Base-by-base conservation (phyloP, 352 stramenopile species). In the Pythium vanterpoolii region DNA sequence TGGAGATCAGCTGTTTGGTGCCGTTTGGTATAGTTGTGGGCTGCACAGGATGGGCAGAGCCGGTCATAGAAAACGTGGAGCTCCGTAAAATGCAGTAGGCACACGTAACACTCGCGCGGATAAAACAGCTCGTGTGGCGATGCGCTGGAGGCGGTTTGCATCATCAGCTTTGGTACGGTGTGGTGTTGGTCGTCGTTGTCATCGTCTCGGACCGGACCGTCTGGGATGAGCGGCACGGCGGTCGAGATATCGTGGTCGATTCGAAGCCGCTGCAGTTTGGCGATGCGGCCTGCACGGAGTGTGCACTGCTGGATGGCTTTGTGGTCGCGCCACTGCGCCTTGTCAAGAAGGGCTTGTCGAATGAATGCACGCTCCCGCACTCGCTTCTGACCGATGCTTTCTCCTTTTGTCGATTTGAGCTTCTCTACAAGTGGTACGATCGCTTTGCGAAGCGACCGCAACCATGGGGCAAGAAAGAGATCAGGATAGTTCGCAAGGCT, bases 31-130 rank as follows among this genome's bases (percentile, higher is more conserved):
- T 88, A 98, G 71, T 98, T 98, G 23, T 98, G 65, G 21, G 87
- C 71, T 0, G 93, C 91, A 63, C 96, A 99, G 0, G 26, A 23
- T 16, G 93, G 93, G 57, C 96, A 99, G 6, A 99, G 66, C 70
- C 97, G 86, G 66, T 98, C 90, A 65, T 95, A 96, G 64, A 98
- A 99, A 67, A 98, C 95, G 55, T 97, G 80, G 57, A 98, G 94
- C 46, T 97, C 77, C 38, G 94, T 82, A 56, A 97, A 99, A 38
- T 89, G 83, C 10, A 77, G 72, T 66, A 98, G 98, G 74, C 96
- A 99, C 36, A 88, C 87, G 73, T 99, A 99, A 74, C 95, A 99
- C 26, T 96, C 97, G 11, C 94, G 86, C 42, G 89, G 86, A 23
- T 69, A 68, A 0, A 87, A 72, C 56, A 91, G 57, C 19, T 63